Evolutionary conservation across 2,329 filamentous ascomycete species (phyloP).

Genomic region (Pseudogymnoascus sp.): DNA sequence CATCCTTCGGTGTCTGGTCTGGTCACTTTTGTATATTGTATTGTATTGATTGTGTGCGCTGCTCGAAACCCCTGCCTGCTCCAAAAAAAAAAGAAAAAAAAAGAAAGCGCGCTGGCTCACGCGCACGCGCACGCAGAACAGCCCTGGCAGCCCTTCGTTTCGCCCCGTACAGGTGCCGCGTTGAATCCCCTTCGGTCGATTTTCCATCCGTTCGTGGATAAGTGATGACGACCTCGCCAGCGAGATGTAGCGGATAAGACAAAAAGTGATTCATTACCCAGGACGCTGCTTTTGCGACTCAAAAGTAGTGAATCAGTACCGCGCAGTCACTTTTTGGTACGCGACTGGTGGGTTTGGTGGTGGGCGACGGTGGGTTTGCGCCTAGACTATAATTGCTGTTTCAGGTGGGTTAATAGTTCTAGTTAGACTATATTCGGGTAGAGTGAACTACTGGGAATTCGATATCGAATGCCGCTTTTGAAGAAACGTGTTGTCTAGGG

Average conservation of each 20-base stretch:
- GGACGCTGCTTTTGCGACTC: slow-evolving; percentile 1
- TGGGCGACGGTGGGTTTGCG: neutral
- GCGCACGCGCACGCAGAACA: neutral
- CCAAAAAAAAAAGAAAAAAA: neutral
- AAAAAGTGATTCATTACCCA: slow-evolving; percentile 3
- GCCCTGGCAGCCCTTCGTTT: neutral
- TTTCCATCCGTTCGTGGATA: neutral
- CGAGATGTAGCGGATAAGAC: neutral
- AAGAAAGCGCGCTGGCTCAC: neutral
- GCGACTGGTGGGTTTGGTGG: neutral
- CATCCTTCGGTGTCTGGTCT: neutral
- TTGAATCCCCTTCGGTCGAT: neutral
- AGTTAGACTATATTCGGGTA: neutral
- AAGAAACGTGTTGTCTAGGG: neutral
- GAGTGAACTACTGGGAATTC: neutral
- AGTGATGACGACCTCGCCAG: neutral
- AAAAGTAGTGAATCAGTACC: neutral
- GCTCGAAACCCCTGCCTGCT: neutral
- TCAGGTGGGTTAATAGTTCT: neutral
- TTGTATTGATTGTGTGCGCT: neutral
- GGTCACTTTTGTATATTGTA: neutral
- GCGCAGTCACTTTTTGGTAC: neutral
- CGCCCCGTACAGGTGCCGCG: neutral
- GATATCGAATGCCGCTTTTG: neutral
- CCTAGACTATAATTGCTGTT: neutral